phyloP scores from a whole-genome alignment of 2,329 filamentous ascomycete genomes.

The Sclerotinia minor region DNA sequence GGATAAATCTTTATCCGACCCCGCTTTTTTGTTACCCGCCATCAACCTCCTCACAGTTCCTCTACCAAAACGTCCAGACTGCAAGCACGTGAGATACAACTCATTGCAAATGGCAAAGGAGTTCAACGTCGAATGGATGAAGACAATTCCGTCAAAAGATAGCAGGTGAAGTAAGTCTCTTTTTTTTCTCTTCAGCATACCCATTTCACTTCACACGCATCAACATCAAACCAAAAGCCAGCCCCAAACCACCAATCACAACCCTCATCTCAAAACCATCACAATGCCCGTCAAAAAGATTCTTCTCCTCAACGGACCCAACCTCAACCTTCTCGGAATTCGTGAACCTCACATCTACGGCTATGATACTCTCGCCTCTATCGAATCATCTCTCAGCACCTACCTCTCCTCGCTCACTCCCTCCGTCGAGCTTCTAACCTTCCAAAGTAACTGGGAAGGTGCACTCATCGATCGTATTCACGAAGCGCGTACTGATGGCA shows the following conservation, averaged over 20 bases:
- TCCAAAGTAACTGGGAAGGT: constrained; percentile 80
- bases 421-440: constrained; percentile 52
- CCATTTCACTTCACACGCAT: neutral
- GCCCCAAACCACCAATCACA: neutral
- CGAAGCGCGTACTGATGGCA: constrained; percentile 54
- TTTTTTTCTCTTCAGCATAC: neutral
- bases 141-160: constrained; percentile 12
- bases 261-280: neutral
- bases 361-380: constrained; percentile 63
- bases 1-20: constrained; percentile 19
- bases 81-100: neutral
- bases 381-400: constrained; percentile 45
- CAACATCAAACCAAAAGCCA: neutral
- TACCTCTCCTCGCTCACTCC: constrained; percentile 22
- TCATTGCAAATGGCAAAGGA: neutral
- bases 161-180: neutral
- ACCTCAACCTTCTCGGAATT: constrained; percentile 76
- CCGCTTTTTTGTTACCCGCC: constrained; percentile 9
- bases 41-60: constrained; percentile 7
- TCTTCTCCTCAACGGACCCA: constrained; percentile 77
- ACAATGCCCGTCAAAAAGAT: constrained; percentile 49
- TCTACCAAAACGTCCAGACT: neutral
- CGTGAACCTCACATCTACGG: constrained; percentile 75
- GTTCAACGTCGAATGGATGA: constrained; percentile 6
- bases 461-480: constrained; percentile 52